A percentile compares a stretch with the other conserved stretches of the same genome.
Evolutionary conservation across 805 yeast genomes (phyloP).

Genomic region (Maudiozyma barnettii): DNA sequence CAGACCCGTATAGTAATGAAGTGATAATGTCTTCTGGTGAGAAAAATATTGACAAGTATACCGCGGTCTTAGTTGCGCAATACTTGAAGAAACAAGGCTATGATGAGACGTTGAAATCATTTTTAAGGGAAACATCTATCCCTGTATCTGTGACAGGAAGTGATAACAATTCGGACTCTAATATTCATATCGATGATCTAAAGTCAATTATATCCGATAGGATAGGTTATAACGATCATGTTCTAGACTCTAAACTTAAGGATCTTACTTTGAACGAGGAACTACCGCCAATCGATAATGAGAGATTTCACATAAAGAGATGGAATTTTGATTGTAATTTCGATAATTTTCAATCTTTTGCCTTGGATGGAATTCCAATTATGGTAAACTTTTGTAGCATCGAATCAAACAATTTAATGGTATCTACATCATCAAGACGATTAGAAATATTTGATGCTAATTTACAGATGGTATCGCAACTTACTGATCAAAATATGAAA

Average conservation of each 20-base stretch:
- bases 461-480: not conserved
- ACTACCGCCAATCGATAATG: slow-evolving; percentile 6
- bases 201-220: slow-evolving; percentile 21
- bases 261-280: slow-evolving; percentile 7
- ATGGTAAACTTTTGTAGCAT: slow-evolving; percentile 1
- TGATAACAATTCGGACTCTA: slow-evolving; percentile 3
- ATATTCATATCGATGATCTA: slow-evolving; percentile 10
- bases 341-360: not conserved
- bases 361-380: slow-evolving; percentile 1
- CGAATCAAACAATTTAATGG: slow-evolving; percentile 2
- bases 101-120: slow-evolving; percentile 36
- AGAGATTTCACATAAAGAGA: slow-evolving; percentile 5
- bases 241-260: slow-evolving; percentile 8
- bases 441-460: slow-evolving; percentile 4
- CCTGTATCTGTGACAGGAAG: slow-evolving; percentile 3
- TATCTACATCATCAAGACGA: slow-evolving; percentile 12
- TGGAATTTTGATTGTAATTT: slow-evolving; percentile 17
- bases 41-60: slow-evolving; percentile 8
- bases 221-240: slow-evolving; percentile 17
- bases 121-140: slow-evolving; percentile 31
- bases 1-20: no score
- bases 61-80: slow-evolving; percentile 43
- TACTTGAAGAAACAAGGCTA: slow-evolving; percentile 45
- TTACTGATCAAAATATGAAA: not conserved
- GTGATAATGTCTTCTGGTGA: not conserved